Percentiles rank a stretch among this genome's conserved stretches.
phyloP scores from a whole-genome alignment of 768 basidiomycete species.

The Megacollybia marginata region DNA sequence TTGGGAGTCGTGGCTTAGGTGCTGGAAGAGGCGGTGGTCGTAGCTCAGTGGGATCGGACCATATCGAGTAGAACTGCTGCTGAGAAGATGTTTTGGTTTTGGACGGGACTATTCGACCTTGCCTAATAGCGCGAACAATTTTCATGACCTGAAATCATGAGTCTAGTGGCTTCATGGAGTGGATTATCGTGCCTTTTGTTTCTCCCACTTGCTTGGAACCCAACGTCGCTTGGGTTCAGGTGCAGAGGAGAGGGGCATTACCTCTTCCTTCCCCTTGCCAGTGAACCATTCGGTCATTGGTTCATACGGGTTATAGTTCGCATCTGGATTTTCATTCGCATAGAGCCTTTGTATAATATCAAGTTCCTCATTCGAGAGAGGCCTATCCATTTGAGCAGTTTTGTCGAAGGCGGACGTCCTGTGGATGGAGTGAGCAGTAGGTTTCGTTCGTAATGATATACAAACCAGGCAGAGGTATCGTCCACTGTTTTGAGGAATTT shows the following conservation, averaged over 20 bases:
- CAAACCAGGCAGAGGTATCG: slow-evolving; percentile 82
- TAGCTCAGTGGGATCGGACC: slow-evolving; percentile 71
- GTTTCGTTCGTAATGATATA: slow-evolving; percentile 4
- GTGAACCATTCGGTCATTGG: slow-evolving; percentile 97
- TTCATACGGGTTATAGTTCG: slow-evolving; percentile 85
- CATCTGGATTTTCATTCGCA: slow-evolving; percentile 86
- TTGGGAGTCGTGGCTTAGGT: slow-evolving; percentile 84
- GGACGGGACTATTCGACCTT: slow-evolving; percentile 87
- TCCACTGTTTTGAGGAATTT: slow-evolving; percentile 93
- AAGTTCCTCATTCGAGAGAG: slow-evolving; percentile 82
- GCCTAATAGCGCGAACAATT: slow-evolving; percentile 96
- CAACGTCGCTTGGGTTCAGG: slow-evolving; percentile 96
- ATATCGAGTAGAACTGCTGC: slow-evolving; percentile 79
- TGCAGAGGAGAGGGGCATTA: slow-evolving; percentile 86
- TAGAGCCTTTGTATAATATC: slow-evolving; percentile 94
- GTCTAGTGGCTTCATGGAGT: neutral
- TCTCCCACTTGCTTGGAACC: slow-evolving; percentile 99
- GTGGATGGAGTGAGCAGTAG: neutral
- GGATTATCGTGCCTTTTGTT: slow-evolving; percentile 76
- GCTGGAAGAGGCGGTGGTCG: slow-evolving; percentile 88
- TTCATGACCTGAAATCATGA: slow-evolving; percentile 77
- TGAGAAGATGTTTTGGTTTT: slow-evolving; percentile 73
- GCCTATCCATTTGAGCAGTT: slow-evolving; percentile 76
- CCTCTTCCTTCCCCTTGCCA: slow-evolving; percentile 88
- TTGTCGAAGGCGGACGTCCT: slow-evolving; percentile 95